Percentiles rank a stretch among this genome's conserved stretches.
These are phyloP conservation scores for Gynostemma pentaphyllum DNA, from an alignment of 306 rosid species.

Conservation along the genomic window DNA sequence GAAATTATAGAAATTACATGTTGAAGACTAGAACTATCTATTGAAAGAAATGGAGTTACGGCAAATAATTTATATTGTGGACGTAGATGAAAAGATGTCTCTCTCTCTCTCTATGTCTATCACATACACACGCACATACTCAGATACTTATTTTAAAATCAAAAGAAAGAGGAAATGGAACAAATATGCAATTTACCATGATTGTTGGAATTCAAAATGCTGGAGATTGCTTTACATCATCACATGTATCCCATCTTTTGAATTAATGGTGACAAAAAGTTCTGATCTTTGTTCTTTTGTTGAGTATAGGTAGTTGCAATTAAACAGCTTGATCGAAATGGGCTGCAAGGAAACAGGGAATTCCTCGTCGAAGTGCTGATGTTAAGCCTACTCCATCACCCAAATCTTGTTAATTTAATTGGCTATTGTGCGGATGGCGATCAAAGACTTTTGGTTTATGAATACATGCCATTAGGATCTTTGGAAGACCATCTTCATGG, in stretches of 20 bases:
- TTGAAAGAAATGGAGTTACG: background rate
- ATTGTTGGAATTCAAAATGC: background rate
- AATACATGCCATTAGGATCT: constrained; percentile 45
- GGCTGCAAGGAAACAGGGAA: constrained; percentile 54
- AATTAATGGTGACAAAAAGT: background rate
- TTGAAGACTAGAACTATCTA: background rate
- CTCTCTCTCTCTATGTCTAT: background rate
- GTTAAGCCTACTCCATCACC: constrained; percentile 50
- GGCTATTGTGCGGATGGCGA: constrained; percentile 64
- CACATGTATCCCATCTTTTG: background rate
- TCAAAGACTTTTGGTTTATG: constrained; percentile 46
- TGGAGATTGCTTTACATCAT: background rate
- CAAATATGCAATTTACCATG: background rate
- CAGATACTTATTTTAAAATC: too few relatives aligned
- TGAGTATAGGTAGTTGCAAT: constrained; percentile 39
- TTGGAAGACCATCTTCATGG: constrained; percentile 49
- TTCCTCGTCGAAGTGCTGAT: constrained; percentile 46
- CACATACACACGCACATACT: background rate
- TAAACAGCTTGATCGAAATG: constrained; percentile 48
- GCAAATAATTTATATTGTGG: background rate
- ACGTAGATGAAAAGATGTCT: background rate
- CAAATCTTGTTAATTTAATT: constrained; percentile 41
- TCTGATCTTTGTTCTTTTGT: constrained; percentile 7
- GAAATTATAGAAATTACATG: background rate
- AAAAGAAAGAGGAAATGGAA: background rate